Base-by-base conservation (phyloP, 2,329 filamentous ascomycete species). In the Ophiostoma angusticollis region DNA sequence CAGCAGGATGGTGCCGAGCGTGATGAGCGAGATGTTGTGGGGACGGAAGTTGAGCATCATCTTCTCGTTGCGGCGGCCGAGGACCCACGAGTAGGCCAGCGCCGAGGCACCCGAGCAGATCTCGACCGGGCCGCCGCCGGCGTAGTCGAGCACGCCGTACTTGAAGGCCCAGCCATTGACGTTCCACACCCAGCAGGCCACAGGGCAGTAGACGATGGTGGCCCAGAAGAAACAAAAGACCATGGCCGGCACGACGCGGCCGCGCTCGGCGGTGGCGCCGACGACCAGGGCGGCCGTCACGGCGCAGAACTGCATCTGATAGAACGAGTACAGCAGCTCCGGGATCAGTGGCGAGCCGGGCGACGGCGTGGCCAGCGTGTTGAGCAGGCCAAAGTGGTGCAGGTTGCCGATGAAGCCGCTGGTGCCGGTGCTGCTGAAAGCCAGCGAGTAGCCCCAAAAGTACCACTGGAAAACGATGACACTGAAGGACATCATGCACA, bases 21-120 rank as follows among this genome's bases (percentile, higher is more conserved):
- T 87, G 63, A 98, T 94, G 54, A 96, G 74, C 6, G 87, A 94
- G 49, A 96, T 91, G 67, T 98, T 98, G 71, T 98, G 91, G 14
- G 91, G 91, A 50, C 91, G 84, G 74, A 96, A 96, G 73, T 96
- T 96, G 63, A 95, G 76, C 84, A 96, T 95, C 86, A 96, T 95
- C 68, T 86, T 91, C 68, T 96, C 89, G 66, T 95, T 91, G 50
- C 91, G 85, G 55, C 86, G 84, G 50, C 91, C 91, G 45, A 98
- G 82, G 27, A 95, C 79, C 84, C 84, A 81, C 3, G 87, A 94
- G 67, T 96, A 98, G 49, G 91, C 91, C 33, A 96, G 70, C 22
- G 89, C 91, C 31, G 85, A 91, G 63, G 93, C 69, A 57, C 91
- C 91, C 42, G 91, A 96, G 45, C 76, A 84, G 52, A 98, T 96